phyloP scores from a whole-genome alignment of 225 moss, liverwort and hornwort genomes.

The Rhytidiadelphus loreus region DNA sequence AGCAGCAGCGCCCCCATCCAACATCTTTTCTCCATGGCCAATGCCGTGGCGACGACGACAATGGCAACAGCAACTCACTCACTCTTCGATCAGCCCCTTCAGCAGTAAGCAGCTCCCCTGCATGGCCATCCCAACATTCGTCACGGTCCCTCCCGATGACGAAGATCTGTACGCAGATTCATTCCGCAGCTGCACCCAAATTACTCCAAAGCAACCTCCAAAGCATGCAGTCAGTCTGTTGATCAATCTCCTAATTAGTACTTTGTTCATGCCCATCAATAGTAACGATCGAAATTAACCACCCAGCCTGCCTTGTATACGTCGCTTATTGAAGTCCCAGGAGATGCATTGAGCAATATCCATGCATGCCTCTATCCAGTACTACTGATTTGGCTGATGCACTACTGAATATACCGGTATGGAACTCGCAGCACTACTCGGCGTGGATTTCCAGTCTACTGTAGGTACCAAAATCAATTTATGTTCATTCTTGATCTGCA shows the following conservation, averaged over 20 bases:
- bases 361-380: background rate
- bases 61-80: background rate
- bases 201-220: background rate
- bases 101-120: background rate
- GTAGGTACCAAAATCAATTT: background rate
- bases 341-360: background rate
- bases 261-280: background rate
- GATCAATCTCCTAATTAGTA: background rate
- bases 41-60: background rate
- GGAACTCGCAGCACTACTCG: background rate
- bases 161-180: background rate
- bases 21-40: constrained; percentile 16
- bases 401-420: background rate
- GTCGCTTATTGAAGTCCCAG: background rate
- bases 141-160: background rate
- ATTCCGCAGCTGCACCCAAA: background rate
- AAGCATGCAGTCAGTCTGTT: background rate
- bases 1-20: constrained; percentile 15
- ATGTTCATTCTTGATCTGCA: background rate
- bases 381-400: background rate
- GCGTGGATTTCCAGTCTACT: background rate
- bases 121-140: background rate
- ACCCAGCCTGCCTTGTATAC: background rate
- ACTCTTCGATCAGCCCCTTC: background rate
- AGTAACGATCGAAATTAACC: background rate